Conservation (phyloP, 768 basidiomycete species). For the Suillus alpinus region DNA sequence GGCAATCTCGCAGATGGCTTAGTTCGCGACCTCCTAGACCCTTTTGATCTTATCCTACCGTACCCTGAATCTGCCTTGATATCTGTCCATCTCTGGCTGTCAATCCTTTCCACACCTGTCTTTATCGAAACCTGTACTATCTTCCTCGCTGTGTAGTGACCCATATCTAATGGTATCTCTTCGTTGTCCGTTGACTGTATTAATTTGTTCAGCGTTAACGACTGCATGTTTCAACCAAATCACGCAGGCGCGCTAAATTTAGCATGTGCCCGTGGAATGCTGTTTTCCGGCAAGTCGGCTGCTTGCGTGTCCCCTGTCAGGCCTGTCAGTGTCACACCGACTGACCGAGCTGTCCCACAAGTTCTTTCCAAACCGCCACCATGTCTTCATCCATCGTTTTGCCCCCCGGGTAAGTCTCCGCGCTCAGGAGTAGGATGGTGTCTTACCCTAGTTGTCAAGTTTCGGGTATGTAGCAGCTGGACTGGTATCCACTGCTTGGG, state of each 20-base stretch:
- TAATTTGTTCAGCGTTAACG: not conserved
- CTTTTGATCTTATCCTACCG: not conserved
- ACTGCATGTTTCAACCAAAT: not conserved
- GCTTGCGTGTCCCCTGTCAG: not conserved
- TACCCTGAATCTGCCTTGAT: not conserved
- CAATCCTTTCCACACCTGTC: slow-evolving; percentile 1
- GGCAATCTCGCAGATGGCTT: not conserved
- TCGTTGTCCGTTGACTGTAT: not conserved
- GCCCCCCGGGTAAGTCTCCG: slow-evolving; percentile 1
- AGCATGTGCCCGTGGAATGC: not conserved
- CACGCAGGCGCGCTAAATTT: not conserved
- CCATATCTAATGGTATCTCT: not conserved
- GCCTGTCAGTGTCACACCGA: not conserved
- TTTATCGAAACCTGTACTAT: not conserved
- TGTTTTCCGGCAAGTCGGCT: not conserved
- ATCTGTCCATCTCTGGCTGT: not conserved
- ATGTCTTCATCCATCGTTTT: slow-evolving; percentile 6
- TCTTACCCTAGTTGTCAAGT: slow-evolving; percentile 8
- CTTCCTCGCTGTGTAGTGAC: not conserved
- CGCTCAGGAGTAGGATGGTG: not conserved
- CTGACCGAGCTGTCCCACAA: not conserved
- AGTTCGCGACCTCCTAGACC: not conserved
- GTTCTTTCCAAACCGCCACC: not conserved
- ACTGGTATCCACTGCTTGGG: slow-evolving; percentile 21
- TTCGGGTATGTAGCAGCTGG: slow-evolving; percentile 18